Percentiles rank a stretch among this genome's conserved stretches.
phyloP scores from a whole-genome alignment of 164 flowering plant genomes.

The Sedum album region DNA sequence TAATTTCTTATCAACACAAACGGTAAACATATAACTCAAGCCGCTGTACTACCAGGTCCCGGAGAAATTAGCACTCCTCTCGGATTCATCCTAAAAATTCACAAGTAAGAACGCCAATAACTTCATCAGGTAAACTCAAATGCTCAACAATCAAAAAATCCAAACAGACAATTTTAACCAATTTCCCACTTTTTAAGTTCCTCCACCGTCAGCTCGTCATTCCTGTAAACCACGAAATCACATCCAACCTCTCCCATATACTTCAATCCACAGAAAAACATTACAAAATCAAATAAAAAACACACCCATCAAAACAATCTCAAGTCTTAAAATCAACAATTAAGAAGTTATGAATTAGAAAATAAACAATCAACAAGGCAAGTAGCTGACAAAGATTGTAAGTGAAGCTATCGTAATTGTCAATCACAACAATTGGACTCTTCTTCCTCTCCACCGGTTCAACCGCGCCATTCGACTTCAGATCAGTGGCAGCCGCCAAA shows the following conservation, averaged over 20 bases:
- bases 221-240: constrained; percentile 74
- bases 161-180: neutral
- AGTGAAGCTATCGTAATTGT: constrained; percentile 95
- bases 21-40: neutral
- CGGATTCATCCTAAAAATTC: constrained; percentile 59
- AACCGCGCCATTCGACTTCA: constrained; percentile 16
- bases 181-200: constrained; percentile 54
- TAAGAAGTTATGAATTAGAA: no score
- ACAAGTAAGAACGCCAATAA: neutral
- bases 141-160: neutral
- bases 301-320: constrained; percentile 4
- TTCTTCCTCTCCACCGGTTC: constrained; percentile 16
- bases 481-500: constrained; percentile 17
- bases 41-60: constrained; percentile 63
- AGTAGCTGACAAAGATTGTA: constrained; percentile 94
- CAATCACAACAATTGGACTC: constrained; percentile 69
- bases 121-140: neutral
- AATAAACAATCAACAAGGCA: neutral
- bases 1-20: neutral
- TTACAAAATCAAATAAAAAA: neutral
- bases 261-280: constrained; percentile 22
- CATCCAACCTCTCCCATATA: constrained; percentile 92
- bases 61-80: constrained; percentile 96
- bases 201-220: constrained; percentile 82
- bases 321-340: no score